Conservation (phyloP, 179 eudicot genomes). For the Beta corolliflora region DNA sequence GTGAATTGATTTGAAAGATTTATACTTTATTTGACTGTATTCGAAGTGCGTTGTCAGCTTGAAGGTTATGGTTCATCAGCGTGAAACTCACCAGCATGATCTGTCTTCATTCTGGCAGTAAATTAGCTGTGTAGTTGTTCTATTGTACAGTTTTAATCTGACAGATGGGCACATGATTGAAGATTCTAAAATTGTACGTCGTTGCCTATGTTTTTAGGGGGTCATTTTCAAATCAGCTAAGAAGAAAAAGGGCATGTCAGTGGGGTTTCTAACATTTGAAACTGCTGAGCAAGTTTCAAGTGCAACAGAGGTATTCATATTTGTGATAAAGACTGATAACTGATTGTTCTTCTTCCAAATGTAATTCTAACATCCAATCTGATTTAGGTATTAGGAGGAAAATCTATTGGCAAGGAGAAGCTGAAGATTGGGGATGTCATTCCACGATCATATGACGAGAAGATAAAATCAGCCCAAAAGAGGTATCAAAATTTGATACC, state of each 20-base stretch:
- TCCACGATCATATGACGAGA: conserved; percentile 71
- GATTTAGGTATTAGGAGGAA: conserved; percentile 74
- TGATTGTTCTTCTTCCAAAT: background rate
- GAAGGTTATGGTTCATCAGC: background rate
- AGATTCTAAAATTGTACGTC: background rate
- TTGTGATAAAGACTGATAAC: background rate
- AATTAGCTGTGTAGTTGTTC: background rate
- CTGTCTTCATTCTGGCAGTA: background rate
- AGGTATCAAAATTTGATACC: conserved; percentile 30
- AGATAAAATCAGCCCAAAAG: conserved; percentile 35
- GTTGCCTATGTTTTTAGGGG: conserved; percentile 46
- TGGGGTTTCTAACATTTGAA: conserved; percentile 80
- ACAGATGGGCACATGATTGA: background rate
- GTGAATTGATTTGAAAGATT: background rate
- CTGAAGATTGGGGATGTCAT: conserved; percentile 70
- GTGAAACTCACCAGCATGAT: background rate
- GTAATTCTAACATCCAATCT: conserved; percentile 15
- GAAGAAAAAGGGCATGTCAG: conserved; percentile 85
- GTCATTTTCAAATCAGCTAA: conserved; percentile 67
- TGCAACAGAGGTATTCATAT: conserved; percentile 61
- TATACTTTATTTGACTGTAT: background rate
- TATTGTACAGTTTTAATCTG: background rate
- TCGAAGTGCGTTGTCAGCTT: background rate
- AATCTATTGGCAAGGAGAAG: conserved; percentile 56
- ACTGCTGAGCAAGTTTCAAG: conserved; percentile 55